A percentile compares a stretch with the other conserved stretches of the same genome.
Conservation (phyloP, 2,329 filamentous ascomycete genomes). For the Penicillium oxalicum region DNA sequence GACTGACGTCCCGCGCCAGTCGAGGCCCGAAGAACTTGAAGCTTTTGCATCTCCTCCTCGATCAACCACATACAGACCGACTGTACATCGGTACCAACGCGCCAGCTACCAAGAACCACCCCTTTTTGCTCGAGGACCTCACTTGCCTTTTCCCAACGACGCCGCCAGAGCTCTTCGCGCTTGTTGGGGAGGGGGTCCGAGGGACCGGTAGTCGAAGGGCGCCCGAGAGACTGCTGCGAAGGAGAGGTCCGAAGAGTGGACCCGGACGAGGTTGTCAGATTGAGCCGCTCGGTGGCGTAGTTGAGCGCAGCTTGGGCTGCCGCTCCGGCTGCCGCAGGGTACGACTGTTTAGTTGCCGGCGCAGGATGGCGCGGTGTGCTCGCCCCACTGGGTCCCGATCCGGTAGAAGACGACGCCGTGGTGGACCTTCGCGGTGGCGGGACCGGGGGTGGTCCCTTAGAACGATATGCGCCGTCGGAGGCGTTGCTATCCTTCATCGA, state of each 20-base stretch:
- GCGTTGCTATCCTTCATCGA: conserved; percentile 4
- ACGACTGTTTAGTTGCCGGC: conserved; percentile 19
- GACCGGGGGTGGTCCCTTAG: conserved; percentile 26
- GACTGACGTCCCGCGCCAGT: conserved; percentile 1
- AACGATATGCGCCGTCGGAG: conserved; percentile 8
- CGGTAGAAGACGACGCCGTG: conserved; percentile 21
- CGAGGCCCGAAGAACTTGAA: conserved; percentile 1
- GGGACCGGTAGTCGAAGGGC: conserved; percentile 17
- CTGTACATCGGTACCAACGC: conserved; percentile 41
- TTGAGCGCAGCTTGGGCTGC: conserved; percentile 25
- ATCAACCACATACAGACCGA: conserved; percentile 41
- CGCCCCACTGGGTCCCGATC: conserved; percentile 11
- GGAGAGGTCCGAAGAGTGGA: conserved; percentile 16
- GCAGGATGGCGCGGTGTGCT: conserved; percentile 12
- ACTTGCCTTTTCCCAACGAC: conserved; percentile 43
- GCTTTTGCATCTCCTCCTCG: conserved; percentile 33
- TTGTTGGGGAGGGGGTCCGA: conserved; percentile 38
- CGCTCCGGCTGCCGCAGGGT: conserved; percentile 21
- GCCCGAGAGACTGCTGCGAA: conserved; percentile 18
- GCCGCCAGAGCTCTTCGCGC: conserved; percentile 45
- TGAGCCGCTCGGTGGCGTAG: conserved; percentile 28
- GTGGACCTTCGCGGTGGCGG: conserved; percentile 30
- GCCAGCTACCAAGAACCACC: conserved; percentile 43
- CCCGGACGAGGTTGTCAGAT: conserved; percentile 17
- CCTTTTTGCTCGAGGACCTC: conserved; percentile 38